These are phyloP conservation scores for Gastrodia elata DNA, from an alignment of 106 monocot genomes.

Conservation along the genomic window DNA sequence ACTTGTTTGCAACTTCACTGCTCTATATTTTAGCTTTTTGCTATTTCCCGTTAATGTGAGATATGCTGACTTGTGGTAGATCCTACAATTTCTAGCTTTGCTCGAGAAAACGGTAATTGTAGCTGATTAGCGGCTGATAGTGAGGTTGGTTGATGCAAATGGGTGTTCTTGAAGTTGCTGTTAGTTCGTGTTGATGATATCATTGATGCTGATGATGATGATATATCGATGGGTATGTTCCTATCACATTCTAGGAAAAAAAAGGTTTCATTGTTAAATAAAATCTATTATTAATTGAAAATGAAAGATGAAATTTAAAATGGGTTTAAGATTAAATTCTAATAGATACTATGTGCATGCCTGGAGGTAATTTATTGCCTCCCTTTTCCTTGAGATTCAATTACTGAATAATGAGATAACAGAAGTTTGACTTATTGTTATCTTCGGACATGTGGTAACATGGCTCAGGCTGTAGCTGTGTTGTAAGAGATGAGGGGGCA, in stretches of 20 bases:
- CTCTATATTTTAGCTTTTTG: background rate
- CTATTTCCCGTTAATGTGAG: background rate
- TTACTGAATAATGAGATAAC: background rate
- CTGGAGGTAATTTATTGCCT: too few relatives aligned
- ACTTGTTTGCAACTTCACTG: slow-evolving; percentile 3
- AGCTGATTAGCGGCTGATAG: slow-evolving; percentile 11
- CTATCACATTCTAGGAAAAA: slow-evolving; percentile 4
- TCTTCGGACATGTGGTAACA: slow-evolving; percentile 7
- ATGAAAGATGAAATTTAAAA: background rate
- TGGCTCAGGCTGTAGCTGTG: slow-evolving; percentile 10
- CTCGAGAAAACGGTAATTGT: slow-evolving; percentile 11
- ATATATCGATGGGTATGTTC: slow-evolving; percentile 7
- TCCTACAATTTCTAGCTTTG: slow-evolving; percentile 27
- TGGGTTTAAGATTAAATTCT: background rate
- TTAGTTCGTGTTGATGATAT: slow-evolving; percentile 8
- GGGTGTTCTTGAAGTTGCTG: slow-evolving; percentile 8
- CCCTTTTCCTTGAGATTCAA: background rate
- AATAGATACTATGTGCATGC: background rate
- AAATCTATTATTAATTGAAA: background rate
- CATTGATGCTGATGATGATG: slow-evolving; percentile 9
- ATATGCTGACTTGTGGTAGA: slow-evolving; percentile 21
- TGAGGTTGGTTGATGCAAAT: slow-evolving; percentile 9
- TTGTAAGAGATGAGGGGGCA: slow-evolving; percentile 1
- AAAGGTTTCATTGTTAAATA: slow-evolving; percentile 1
- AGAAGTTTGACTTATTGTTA: slow-evolving; percentile 2